Conservation (phyloP, 306 rosid genomes). For the Nissolia schottii region DNA sequence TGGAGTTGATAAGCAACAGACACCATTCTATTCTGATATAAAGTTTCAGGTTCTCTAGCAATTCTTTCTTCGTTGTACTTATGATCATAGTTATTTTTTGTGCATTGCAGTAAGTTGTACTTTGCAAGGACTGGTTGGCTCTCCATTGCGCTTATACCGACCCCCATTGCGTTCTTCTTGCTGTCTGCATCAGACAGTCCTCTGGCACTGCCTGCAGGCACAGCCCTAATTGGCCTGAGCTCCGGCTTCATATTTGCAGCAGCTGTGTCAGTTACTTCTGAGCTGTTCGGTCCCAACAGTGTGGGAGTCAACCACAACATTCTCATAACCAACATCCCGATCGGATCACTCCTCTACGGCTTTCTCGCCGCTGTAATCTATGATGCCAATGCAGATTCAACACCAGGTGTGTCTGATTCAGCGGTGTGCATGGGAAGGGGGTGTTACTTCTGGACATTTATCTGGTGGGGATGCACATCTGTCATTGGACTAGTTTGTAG, state of each 20-base stretch:
- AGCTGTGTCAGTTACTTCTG: slow-evolving; percentile 89
- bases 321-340: slow-evolving; percentile 82
- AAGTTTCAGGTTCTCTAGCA: too few species aligned
- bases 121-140: slow-evolving; percentile 98
- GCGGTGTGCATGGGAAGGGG: slow-evolving; percentile 77
- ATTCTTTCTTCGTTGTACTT: too few species aligned
- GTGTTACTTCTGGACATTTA: slow-evolving; percentile 75
- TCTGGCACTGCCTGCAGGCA: slow-evolving; percentile 53
- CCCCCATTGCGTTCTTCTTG: slow-evolving; percentile 82
- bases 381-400: slow-evolving; percentile 45
- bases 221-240: slow-evolving; percentile 76
- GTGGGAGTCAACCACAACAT: slow-evolving; percentile 88
- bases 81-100: slow-evolving; percentile 4
- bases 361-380: slow-evolving; percentile 69
- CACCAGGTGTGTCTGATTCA: slow-evolving; percentile 31
- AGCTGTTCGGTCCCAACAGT: slow-evolving; percentile 85
- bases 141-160: slow-evolving; percentile 74
- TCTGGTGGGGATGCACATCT: slow-evolving; percentile 80
- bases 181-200: slow-evolving; percentile 54
- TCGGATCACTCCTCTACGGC: slow-evolving; percentile 89
- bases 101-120: slow-evolving; percentile 65
- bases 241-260: slow-evolving; percentile 97
- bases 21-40: too few species aligned
- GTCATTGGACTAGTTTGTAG: slow-evolving; percentile 65
- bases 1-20: too few species aligned